Base-by-base conservation (phyloP, 108 stramenopile species). In the Bacterosira constricta region DNA sequence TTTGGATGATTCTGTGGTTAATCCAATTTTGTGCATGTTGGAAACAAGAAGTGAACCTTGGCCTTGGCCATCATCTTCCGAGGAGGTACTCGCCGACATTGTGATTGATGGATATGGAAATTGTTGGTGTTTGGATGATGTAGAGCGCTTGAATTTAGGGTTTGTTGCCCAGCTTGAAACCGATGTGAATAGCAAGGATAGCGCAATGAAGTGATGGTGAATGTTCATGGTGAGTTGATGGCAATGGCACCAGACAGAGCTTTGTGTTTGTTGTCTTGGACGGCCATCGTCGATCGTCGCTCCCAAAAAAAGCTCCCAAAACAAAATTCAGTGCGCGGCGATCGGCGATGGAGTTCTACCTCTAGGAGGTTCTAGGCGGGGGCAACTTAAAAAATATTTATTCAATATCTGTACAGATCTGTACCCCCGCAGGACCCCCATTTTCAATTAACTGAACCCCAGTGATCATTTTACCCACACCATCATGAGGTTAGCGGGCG, bases 21-120 rank as follows among this genome's bases (percentile, higher is more conserved):
- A 55, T 18, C 54, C 41, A 21, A 77, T 63, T 67, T 77, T 69
- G 31, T 63, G 62, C 7, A 77, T 34, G 36, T 57, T 77, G 46
- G 76, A 64, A 7, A 77, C 36, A 6, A 77, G 44, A 26, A 77
- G 76, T 29, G 51, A 52, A 3, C 51, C 51, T 13, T 29, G 7
- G 23, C 27, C 18, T 18, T 21, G 15, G 21, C 15, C 29, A 56
- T 10, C 29, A 4, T 34, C 36, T 34, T 56, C 17, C 15, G 41
- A 20, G 55, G 55, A 36, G 17, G 55, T 35, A 2, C 2, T 32
- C n/a, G 55, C 27, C 35, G 29, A 38, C 55, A 56, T 34, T 17
- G 36, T 20, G 55, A 32, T 56, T 1, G n/a, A n/a, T 34, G 47
- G 47, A 49, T 49, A 25, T 21, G 9, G 47, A 7, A 20, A 25